A percentile compares a stretch with the other conserved stretches of the same genome.
Evolutionary conservation across 306 rosid species (phyloP).

Genomic region (Cucurbita ficifolia): DNA sequence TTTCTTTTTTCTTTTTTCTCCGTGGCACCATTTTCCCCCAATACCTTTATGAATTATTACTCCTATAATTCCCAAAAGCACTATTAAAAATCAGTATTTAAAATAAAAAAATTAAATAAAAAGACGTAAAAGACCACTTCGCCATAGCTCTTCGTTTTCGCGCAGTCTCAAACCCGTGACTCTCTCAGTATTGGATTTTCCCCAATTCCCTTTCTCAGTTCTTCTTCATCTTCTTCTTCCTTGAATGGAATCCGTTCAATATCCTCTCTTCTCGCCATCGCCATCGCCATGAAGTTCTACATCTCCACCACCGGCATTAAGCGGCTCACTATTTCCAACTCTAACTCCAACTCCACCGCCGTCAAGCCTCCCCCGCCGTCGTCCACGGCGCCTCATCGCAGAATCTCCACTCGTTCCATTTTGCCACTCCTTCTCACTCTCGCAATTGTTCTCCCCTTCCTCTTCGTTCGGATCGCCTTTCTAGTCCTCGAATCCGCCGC

Average conservation of each 20-base stretch:
- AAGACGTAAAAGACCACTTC: background rate
- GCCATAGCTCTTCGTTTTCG: background rate
- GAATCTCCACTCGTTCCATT: conserved; percentile 32
- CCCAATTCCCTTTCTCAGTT: background rate
- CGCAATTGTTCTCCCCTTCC: conserved; percentile 46
- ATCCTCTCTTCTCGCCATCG: background rate
- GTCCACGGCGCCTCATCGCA: conserved; percentile 29
- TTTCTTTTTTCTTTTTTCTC: too few species aligned
- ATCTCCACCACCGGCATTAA: conserved; percentile 67
- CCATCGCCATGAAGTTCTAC: conserved; percentile 51
- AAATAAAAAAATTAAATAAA: background rate
- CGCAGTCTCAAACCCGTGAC: background rate
- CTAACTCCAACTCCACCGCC: conserved; percentile 13
- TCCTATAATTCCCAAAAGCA: background rate
- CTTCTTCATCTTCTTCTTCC: background rate
- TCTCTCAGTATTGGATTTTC: background rate
- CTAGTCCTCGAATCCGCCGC: conserved; percentile 66
- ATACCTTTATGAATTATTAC: background rate
- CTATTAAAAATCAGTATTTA: background rate
- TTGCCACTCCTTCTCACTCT: conserved; percentile 42
- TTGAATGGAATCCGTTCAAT: conserved; percentile 5
- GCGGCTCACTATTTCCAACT: conserved; percentile 43
- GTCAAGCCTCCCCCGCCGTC: conserved; percentile 25
- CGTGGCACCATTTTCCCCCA: background rate
- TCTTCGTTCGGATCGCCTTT: conserved; percentile 57